Conservation (phyloP, 2,329 filamentous ascomycete species). For the Hortaea sp. region DNA sequence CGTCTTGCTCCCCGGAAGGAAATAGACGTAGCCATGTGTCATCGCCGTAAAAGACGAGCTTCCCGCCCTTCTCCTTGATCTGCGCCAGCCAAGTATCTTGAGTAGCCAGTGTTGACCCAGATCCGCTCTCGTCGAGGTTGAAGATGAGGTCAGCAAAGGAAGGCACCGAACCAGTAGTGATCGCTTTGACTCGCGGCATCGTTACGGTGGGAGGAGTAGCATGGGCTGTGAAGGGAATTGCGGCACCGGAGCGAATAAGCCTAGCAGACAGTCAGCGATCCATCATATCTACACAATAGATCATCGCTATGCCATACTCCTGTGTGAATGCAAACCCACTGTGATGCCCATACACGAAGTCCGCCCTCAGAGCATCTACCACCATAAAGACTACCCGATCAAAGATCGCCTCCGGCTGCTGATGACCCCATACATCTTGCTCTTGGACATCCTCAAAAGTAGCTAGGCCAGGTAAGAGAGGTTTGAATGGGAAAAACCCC, state of each 20-base stretch:
- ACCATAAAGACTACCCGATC: constrained; percentile 95
- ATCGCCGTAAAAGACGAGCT: constrained; percentile 89
- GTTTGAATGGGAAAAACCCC: constrained; percentile 97
- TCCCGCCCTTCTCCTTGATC: constrained; percentile 67
- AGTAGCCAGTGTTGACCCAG: constrained; percentile 70
- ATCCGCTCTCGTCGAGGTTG: constrained; percentile 91
- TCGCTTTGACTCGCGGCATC: constrained; percentile 94
- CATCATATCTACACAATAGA: too few species aligned
- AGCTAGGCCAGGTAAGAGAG: constrained; percentile 77
- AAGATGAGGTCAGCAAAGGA: constrained; percentile 95
- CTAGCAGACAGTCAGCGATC: constrained; percentile 35
- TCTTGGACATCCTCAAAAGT: constrained; percentile 16
- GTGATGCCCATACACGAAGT: constrained; percentile 76
- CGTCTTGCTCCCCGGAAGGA: constrained; percentile 38
- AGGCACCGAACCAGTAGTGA: constrained; percentile 95
- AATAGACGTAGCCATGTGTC: constrained; percentile 98
- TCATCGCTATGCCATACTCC: constrained; percentile 58
- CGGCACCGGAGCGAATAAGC: constrained; percentile 71
- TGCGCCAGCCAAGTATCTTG: constrained; percentile 97
- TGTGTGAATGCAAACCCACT: constrained; percentile 87
- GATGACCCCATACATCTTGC: constrained; percentile 5
- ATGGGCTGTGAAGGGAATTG: constrained; percentile 89
- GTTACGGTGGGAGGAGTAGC: constrained; percentile 95
- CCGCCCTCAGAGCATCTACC: constrained; percentile 86
- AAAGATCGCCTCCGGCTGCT: constrained; percentile 59